Conservation (phyloP, 306 rosid species). For the Cyclanthera cordifolia region DNA sequence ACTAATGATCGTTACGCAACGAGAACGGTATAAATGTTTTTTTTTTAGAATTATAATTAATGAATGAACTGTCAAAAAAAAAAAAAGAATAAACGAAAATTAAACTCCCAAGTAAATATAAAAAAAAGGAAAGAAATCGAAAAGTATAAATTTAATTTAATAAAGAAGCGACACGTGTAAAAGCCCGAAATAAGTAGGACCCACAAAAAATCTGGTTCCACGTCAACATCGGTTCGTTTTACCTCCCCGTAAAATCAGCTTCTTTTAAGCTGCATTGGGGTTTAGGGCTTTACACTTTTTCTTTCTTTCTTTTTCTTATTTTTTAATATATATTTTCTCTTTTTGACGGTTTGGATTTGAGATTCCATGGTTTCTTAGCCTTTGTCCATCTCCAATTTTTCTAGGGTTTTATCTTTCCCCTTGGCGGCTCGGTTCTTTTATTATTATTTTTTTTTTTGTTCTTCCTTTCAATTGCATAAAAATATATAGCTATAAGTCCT, state of each 20-base stretch:
- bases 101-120: neutral
- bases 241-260: neutral
- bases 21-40: too few species aligned
- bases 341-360: neutral
- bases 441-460: neutral
- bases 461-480: neutral
- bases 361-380: neutral
- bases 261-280: constrained; percentile 1
- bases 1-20: too few species aligned
- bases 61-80: too few species aligned
- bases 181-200: neutral
- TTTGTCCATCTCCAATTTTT: neutral
- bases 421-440: constrained; percentile 73
- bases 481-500: neutral
- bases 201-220: neutral
- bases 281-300: constrained; percentile 16
- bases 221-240: neutral
- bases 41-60: too few species aligned
- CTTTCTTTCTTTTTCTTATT: too few species aligned
- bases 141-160: neutral
- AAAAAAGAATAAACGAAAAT: too few species aligned
- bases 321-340: neutral
- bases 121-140: neutral
- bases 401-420: constrained; percentile 5
- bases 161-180: neutral